phyloP scores from a whole-genome alignment of 1,284 basidiomycete genomes.

The Thecaphora thlaspeos region DNA sequence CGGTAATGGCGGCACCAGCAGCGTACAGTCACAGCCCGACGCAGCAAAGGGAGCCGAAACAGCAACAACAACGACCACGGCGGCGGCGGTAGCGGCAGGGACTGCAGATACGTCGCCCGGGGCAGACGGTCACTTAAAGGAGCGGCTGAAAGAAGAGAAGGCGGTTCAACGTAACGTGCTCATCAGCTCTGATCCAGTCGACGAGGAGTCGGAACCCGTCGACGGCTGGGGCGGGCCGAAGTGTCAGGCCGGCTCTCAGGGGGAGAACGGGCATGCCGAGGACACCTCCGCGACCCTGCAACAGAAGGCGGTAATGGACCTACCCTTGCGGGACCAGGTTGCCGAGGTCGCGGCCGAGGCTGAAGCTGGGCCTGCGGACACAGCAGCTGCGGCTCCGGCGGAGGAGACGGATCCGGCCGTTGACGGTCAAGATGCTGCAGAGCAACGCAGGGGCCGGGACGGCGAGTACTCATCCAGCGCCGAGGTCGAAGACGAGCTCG shows the following conservation, averaged over 20 bases:
- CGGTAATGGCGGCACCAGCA: too few relatives aligned
- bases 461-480: neutral
- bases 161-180: constrained; percentile 2
- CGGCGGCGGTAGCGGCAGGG: neutral
- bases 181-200: constrained; percentile 4
- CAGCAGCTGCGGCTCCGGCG: too few relatives aligned
- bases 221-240: constrained; percentile 1
- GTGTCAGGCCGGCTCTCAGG: neutral
- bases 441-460: neutral
- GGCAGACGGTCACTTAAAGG: too few relatives aligned
- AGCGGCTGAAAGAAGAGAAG: constrained; percentile 6
- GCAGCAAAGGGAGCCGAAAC: neutral
- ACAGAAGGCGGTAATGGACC: too few relatives aligned
- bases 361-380: too few relatives aligned
- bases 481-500: constrained; percentile 2
- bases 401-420: too few relatives aligned
- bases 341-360: too few relatives aligned
- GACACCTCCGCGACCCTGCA: too few relatives aligned
- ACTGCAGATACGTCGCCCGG: neutral
- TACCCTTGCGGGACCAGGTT: too few relatives aligned
- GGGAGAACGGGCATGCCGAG: too few relatives aligned
- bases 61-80: neutral
- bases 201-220: constrained; percentile 29
- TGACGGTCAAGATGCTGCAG: neutral
- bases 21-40: too few relatives aligned